phyloP scores from a whole-genome alignment of 768 basidiomycete genomes.

The Mycena vitilis region DNA sequence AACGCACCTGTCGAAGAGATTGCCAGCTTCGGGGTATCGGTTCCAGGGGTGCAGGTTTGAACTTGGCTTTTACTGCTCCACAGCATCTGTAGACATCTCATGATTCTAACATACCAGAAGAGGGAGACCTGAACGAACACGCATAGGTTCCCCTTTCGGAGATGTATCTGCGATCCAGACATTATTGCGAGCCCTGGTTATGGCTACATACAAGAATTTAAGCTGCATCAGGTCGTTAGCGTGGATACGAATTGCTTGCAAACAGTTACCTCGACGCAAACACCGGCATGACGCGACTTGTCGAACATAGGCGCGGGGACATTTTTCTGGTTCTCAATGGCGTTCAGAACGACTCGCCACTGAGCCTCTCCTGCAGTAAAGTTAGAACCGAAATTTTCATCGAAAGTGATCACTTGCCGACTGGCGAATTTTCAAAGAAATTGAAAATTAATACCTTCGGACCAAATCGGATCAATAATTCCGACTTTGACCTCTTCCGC shows the following conservation, averaged over 20 bases:
- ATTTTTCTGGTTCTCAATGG: slow-evolving; percentile 40
- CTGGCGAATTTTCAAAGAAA: slow-evolving; percentile 46
- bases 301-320: slow-evolving; percentile 60
- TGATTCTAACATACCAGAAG: background rate
- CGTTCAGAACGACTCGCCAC: slow-evolving; percentile 71
- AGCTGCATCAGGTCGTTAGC: slow-evolving; percentile 52
- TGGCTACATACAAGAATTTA: slow-evolving; percentile 77
- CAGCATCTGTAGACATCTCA: slow-evolving; percentile 51
- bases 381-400: slow-evolving; percentile 63
- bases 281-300: slow-evolving; percentile 59
- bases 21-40: slow-evolving; percentile 65
- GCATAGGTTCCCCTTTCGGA: slow-evolving; percentile 65
- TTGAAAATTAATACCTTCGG: slow-evolving; percentile 77
- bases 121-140: slow-evolving; percentile 49
- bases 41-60: slow-evolving; percentile 59
- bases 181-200: slow-evolving; percentile 76
- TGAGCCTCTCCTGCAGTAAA: slow-evolving; percentile 62
- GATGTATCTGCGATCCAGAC: slow-evolving; percentile 79
- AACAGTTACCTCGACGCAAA: slow-evolving; percentile 67
- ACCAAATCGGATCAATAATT: background rate
- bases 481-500: slow-evolving; percentile 1
- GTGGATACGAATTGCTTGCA: background rate
- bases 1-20: slow-evolving; percentile 57
- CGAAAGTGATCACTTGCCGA: no score
- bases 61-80: slow-evolving; percentile 63